Evolutionary conservation across 345 rosid genomes (phyloP).

Genomic region (Clarkia xantiana): DNA sequence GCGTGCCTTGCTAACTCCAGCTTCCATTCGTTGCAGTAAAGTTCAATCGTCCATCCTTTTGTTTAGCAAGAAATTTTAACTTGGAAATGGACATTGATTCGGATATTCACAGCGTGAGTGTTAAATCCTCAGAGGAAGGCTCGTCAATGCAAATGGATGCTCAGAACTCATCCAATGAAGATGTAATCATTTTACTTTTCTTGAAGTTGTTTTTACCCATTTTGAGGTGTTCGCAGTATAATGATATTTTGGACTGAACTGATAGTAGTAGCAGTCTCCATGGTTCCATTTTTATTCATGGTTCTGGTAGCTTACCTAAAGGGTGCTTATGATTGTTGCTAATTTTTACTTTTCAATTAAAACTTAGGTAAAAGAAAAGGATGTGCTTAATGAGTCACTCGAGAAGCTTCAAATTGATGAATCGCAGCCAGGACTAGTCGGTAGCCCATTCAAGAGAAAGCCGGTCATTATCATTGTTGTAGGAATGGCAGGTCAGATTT

Average conservation of each 20-base stretch:
- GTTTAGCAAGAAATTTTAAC: neutral
- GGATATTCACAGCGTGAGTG: too few relatives aligned
- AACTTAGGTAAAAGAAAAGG: too few relatives aligned
- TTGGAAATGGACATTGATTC: slow-evolving; percentile 13
- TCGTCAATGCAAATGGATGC: slow-evolving; percentile 33
- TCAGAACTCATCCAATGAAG: slow-evolving; percentile 13
- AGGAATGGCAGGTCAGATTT: slow-evolving; percentile 14
- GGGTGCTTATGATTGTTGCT: neutral
- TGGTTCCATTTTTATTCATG: neutral
- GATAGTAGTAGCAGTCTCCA: neutral
- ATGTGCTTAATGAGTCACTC: too few relatives aligned
- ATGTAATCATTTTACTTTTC: too few relatives aligned
- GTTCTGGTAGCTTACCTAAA: neutral
- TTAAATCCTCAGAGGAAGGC: slow-evolving; percentile 9
- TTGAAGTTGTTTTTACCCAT: neutral
- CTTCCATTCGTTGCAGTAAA: too few relatives aligned
- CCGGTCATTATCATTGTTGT: slow-evolving; percentile 16
- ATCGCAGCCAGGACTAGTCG: slow-evolving; percentile 7
- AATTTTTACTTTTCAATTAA: too few relatives aligned
- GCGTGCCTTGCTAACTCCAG: neutral
- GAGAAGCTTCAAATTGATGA: slow-evolving; percentile 1
- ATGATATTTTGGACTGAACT: neutral
- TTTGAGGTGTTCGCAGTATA: neutral
- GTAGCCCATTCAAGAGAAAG: slow-evolving; percentile 12
- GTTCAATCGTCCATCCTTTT: too few relatives aligned